phyloP scores from a whole-genome alignment of 2,329 filamentous ascomycete genomes.

The Atkinsonella hypoxylon region DNA sequence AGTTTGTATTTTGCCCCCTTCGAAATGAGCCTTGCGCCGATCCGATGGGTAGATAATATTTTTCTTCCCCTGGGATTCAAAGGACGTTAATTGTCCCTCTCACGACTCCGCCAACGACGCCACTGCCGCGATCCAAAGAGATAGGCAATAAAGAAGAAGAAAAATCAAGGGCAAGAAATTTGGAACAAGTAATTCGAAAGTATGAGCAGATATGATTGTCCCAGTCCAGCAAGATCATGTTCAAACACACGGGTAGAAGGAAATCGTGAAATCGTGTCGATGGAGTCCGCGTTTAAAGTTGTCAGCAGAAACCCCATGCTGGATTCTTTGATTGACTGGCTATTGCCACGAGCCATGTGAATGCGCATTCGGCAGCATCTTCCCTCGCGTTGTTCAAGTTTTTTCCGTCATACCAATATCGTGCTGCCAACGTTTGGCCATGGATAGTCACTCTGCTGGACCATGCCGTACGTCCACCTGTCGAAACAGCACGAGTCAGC shows the following conservation, averaged over 20 bases:
- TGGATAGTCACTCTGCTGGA: slow-evolving; percentile 67
- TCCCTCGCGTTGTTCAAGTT: slow-evolving; percentile 81
- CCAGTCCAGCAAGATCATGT: not conserved
- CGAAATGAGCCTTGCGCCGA: slow-evolving; percentile 1
- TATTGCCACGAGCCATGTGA: slow-evolving; percentile 41
- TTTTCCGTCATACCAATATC: slow-evolving; percentile 86
- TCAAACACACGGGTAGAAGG: not conserved
- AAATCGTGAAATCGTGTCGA: not conserved
- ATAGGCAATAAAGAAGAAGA: not conserved
- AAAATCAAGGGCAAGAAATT: not conserved
- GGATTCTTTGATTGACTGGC: slow-evolving; percentile 14
- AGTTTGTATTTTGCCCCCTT: not conserved
- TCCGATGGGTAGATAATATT: not conserved
- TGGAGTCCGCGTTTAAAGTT: too few species aligned
- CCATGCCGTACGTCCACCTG: slow-evolving; percentile 85
- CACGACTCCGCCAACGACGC: not conserved
- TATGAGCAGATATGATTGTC: not conserved
- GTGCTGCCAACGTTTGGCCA: slow-evolving; percentile 52
- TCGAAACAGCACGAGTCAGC: not conserved
- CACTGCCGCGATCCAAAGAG: not conserved
- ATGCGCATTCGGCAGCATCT: slow-evolving; percentile 77
- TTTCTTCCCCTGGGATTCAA: not conserved
- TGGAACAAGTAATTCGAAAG: not conserved
- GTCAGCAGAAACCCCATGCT: slow-evolving; percentile 14
- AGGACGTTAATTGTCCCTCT: not conserved